Base-by-base conservation (phyloP, 129 eudicot genomes). In the Flaveria sonorensis region DNA sequence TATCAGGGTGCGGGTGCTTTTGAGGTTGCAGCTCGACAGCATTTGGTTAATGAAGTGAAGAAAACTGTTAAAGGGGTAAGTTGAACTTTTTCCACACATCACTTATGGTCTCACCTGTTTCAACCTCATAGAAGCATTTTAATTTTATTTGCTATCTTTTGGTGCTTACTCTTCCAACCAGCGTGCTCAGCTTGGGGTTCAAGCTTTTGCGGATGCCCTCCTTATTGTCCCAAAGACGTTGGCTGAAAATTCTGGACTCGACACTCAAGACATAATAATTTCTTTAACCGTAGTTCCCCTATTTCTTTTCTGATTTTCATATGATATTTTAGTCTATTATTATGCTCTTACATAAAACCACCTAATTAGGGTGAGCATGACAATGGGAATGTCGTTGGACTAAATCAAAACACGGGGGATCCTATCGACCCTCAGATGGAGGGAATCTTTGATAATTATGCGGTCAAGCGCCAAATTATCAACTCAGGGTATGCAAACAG, bases 151-250 rank as follows among this genome's bases (percentile, higher is more conserved):
- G 10, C 64, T 43, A 45, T 9, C 13, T 56, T 52, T 84, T 67
- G 40, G 70, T 50, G 61, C 50, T 77, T 40, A 62, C 4, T 26
- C 6, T 60, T 73, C 24, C 70, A 46, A 42, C 42, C 82, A 93
- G 98, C 97, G 98, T 82, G 96, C 97, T 40, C 98, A 90, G 83
- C 97, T 93, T 86, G 97, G 98, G 30, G 86, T 93, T 51, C 89
- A 93, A 87, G 98, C 98, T 64, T 93, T 93, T 87, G 97, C 98
- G 57, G 87, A 93, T 76, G 98, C 98, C 13, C 97, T 93, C 36
- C 97, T 93, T 53, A 88, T 90, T 70, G 86, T 93, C 52, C 98
- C 98, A 26, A 93, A 93, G 85, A 93, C 96, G 13, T 91, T 93
- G 66, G 96, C 98, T 68, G 98, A 90, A 68, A 93, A 93, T 81